Evolutionary conservation across 202 grass and related monocot species (phyloP).

Genomic region (Panicum hallii): DNA sequence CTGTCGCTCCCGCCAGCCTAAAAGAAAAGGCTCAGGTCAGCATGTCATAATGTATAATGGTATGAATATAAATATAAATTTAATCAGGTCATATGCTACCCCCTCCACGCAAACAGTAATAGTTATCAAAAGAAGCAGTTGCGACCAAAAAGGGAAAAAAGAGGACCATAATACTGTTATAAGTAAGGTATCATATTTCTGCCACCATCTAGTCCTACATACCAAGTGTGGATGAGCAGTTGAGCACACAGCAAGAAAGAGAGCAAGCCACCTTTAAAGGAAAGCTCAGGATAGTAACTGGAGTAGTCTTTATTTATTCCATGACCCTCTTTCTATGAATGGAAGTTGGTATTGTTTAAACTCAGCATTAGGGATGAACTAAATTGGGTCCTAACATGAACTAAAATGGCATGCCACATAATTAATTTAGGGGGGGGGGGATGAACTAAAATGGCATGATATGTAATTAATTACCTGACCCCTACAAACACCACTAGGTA

Average conservation of each 20-base stretch:
- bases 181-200: slow-evolving; percentile 21
- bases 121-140: neutral
- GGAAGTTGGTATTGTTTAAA: neutral
- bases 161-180: neutral
- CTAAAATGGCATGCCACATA: too few relatives aligned
- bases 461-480: too few relatives aligned
- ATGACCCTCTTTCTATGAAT: neutral
- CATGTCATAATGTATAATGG: neutral
- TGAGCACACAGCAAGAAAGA: neutral
- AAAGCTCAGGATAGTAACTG: neutral
- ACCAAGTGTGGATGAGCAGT: neutral
- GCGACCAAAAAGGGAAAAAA: neutral
- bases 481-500: too few relatives aligned
- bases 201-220: slow-evolving; percentile 21
- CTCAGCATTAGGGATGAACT: neutral
- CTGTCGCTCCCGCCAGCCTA: slow-evolving; percentile 62
- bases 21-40: slow-evolving; percentile 40
- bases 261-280: neutral
- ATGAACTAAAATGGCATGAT: too few relatives aligned
- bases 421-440: too few relatives aligned
- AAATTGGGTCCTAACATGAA: too few relatives aligned
- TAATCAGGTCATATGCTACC: neutral
- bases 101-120: neutral
- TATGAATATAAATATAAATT: slow-evolving; percentile 26
- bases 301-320: neutral